These are phyloP conservation scores for Heliocybe sulcata DNA, from an alignment of 1,284 basidiomycete species.

Conservation along the genomic window DNA sequence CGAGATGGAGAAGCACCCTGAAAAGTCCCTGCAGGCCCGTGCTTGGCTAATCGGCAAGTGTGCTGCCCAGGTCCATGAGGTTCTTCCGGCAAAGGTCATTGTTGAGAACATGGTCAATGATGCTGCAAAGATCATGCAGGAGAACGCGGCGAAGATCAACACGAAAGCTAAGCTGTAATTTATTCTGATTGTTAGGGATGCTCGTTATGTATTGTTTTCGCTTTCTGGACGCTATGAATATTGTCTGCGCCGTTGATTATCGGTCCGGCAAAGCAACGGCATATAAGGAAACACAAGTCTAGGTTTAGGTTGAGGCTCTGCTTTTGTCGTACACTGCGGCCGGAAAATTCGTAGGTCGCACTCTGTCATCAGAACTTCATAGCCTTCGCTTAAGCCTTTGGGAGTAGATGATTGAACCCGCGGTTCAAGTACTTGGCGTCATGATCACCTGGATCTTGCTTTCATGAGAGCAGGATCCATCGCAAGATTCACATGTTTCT, in stretches of 20 bases:
- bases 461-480: too few relatives aligned
- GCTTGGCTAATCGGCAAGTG: conserved; percentile 79
- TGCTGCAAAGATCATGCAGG: conserved; percentile 43
- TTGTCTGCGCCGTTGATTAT: neutral
- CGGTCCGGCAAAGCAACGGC: too few relatives aligned
- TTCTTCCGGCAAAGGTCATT: conserved; percentile 75
- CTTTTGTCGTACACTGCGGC: too few relatives aligned
- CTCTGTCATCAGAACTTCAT: too few relatives aligned
- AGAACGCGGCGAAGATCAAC: conserved; percentile 29
- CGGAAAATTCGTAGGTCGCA: too few relatives aligned
- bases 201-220: neutral
- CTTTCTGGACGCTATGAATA: neutral
- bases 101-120: conserved; percentile 75
- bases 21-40: conserved; percentile 51
- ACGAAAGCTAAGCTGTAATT: conserved; percentile 33
- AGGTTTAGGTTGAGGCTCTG: too few relatives aligned
- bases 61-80: conserved; percentile 65
- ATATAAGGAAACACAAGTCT: too few relatives aligned
- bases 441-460: too few relatives aligned
- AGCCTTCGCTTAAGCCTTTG: too few relatives aligned
- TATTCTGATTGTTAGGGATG: neutral
- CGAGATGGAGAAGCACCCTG: conserved; percentile 71
- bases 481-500: too few relatives aligned
- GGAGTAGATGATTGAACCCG: too few relatives aligned
- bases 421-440: too few relatives aligned